These are phyloP conservation scores for Guyanaporus albipodus DNA, from an alignment of 768 basidiomycete species.

Conservation along the genomic window DNA sequence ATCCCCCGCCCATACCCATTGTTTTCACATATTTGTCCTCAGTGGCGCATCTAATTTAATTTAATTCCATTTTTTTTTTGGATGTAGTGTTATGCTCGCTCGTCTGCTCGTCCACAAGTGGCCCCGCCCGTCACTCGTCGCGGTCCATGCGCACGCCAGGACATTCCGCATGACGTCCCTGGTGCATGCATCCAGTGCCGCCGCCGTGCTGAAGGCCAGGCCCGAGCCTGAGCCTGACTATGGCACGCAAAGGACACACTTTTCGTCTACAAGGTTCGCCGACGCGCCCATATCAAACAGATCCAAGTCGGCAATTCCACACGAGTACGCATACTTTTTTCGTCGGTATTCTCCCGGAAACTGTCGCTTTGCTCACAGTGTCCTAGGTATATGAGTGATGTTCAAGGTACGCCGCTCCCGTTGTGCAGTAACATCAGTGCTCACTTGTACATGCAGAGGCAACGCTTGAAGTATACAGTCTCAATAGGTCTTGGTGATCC, in stretches of 20 bases:
- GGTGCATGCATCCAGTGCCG: constrained; percentile 5
- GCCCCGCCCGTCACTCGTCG: constrained; percentile 15
- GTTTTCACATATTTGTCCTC: constrained; percentile 22
- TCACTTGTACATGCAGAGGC: constrained; percentile 28
- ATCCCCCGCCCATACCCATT: constrained; percentile 1
- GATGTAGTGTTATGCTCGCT: constrained; percentile 10
- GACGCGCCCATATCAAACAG: constrained; percentile 36
- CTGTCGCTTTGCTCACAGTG: constrained; percentile 19
- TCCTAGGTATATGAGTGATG: constrained; percentile 43
- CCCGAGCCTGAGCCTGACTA: constrained; percentile 13
- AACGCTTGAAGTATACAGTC: constrained; percentile 35
- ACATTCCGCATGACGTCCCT: constrained; percentile 12
- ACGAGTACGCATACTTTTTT: constrained; percentile 35
- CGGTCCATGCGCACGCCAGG: constrained; percentile 10
- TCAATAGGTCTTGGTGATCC: background rate
- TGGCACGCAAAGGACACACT: constrained; percentile 24
- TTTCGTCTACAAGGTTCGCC: constrained; percentile 26
- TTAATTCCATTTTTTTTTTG: background rate
- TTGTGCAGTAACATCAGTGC: background rate
- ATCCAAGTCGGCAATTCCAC: constrained; percentile 40
- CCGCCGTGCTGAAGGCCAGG: constrained; percentile 11
- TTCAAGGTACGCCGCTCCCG: constrained; percentile 36
- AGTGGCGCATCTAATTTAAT: constrained; percentile 3
- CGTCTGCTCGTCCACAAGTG: constrained; percentile 26
- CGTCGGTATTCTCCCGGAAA: background rate